A percentile compares a stretch with the other conserved stretches of the same genome.
Evolutionary conservation across 139 green algal genomes (phyloP).

Genomic region (Helicosporidium sp.): DNA sequence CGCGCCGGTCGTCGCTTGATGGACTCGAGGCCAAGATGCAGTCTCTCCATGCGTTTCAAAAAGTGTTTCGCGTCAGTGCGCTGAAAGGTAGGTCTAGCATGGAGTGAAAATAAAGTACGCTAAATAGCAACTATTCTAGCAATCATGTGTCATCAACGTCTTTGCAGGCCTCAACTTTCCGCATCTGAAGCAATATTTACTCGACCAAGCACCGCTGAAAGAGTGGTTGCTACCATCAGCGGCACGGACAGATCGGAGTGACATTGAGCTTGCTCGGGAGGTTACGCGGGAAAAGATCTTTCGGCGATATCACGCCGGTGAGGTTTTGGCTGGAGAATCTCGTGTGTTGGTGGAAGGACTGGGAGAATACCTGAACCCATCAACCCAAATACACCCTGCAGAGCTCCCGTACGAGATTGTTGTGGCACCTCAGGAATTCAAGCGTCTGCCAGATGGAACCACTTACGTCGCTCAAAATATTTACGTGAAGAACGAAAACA

Average conservation of each 20-base stretch:
- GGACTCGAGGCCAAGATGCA: too few species aligned
- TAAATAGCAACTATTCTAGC: background rate
- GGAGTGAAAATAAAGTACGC: background rate
- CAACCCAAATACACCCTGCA: background rate
- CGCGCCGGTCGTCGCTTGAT: background rate
- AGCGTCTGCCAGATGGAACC: slow-evolving; percentile 8
- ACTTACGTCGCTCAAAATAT: slow-evolving; percentile 21
- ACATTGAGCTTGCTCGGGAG: slow-evolving; percentile 22
- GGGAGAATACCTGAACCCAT: background rate
- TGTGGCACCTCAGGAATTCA: slow-evolving; percentile 1
- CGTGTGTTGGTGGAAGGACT: background rate
- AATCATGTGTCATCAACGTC: background rate
- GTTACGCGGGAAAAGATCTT: slow-evolving; percentile 32
- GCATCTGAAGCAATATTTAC: background rate
- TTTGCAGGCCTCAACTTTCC: background rate
- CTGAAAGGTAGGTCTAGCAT: slow-evolving; percentile 1
- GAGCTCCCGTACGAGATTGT: slow-evolving; percentile 20
- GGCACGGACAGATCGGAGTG: slow-evolving; percentile 10
- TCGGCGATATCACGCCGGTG: slow-evolving; percentile 13
- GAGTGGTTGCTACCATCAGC: slow-evolving; percentile 11
- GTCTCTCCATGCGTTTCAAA: slow-evolving; percentile 2
- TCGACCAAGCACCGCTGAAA: slow-evolving; percentile 5
- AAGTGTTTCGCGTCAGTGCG: slow-evolving; percentile 14
- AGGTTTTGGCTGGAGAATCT: background rate
- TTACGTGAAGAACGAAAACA: slow-evolving; percentile 9